phyloP scores from a whole-genome alignment of 306 rosid genomes.

The Bauhinia variegata region DNA sequence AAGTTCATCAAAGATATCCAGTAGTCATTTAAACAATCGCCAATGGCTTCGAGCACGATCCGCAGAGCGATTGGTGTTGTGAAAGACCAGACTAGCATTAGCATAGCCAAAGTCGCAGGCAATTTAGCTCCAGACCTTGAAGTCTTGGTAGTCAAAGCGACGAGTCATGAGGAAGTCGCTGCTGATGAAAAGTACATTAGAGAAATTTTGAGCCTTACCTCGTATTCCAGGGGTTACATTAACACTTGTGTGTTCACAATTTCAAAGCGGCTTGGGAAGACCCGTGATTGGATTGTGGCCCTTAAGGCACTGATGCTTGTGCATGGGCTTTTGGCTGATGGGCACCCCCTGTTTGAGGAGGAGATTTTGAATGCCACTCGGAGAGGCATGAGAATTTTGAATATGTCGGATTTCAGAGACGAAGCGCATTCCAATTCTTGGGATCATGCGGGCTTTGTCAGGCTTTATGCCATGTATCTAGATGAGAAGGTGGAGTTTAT shows the following conservation, averaged over 20 bases:
- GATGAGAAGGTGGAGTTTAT: conserved; percentile 72
- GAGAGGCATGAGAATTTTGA: conserved; percentile 62
- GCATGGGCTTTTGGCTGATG: conserved; percentile 69
- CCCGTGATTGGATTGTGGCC: conserved; percentile 89
- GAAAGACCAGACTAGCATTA: conserved; percentile 89
- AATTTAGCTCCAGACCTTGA: conserved; percentile 80
- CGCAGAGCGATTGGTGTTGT: conserved; percentile 89
- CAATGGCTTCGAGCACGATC: conserved; percentile 76
- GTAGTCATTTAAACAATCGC: neutral
- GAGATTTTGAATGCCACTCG: conserved; percentile 62
- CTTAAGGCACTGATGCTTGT: conserved; percentile 77
- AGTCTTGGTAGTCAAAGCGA: conserved; percentile 81
- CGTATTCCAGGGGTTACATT: conserved; percentile 59
- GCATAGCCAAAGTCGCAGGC: conserved; percentile 87
- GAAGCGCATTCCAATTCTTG: conserved; percentile 82
- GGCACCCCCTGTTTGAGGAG: conserved; percentile 73
- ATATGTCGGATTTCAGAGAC: conserved; percentile 73
- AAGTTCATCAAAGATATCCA: neutral
- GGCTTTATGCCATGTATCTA: conserved; percentile 68
- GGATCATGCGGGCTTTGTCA: conserved; percentile 77
- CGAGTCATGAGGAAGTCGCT: conserved; percentile 74
- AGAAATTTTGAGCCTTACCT: conserved; percentile 62
- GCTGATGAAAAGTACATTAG: conserved; percentile 71
- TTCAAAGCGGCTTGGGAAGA: conserved; percentile 67
- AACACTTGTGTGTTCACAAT: conserved; percentile 61